Evolutionary conservation across 208 protist species (phyloP).

Genomic region (Wallacemonas rigidus): DNA sequence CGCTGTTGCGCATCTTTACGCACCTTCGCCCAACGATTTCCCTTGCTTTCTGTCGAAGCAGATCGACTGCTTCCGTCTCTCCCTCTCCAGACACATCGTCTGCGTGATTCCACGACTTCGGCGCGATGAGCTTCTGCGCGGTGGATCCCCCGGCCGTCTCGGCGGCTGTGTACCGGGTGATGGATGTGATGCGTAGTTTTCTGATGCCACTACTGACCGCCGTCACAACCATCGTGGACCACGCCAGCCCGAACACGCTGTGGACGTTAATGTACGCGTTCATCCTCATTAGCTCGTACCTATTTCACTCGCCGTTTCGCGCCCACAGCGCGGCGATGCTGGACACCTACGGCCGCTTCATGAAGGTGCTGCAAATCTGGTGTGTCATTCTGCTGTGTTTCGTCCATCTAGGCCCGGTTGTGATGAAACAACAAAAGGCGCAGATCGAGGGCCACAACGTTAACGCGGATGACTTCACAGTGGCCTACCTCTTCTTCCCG

Average conservation of each 20-base stretch:
- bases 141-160: not conserved
- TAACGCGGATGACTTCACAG: constrained; percentile 17
- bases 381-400: constrained; percentile 44
- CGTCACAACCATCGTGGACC: constrained; percentile 6
- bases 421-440: constrained; percentile 34
- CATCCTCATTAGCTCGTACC: constrained; percentile 51
- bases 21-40: not conserved
- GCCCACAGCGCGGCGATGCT: constrained; percentile 36
- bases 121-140: constrained; percentile 24
- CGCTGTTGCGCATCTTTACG: no score
- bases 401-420: constrained; percentile 59
- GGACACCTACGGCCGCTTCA: constrained; percentile 66
- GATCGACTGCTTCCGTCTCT: no score
- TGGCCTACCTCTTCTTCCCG: constrained; percentile 64
- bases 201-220: not conserved
- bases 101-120: not conserved
- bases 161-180: not conserved
- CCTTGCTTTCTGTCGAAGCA: not conserved
- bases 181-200: constrained; percentile 4
- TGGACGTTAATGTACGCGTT: constrained; percentile 50
- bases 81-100: no score
- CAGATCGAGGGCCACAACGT: constrained; percentile 8
- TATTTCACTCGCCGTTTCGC: constrained; percentile 83
- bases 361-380: constrained; percentile 73
- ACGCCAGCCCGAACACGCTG: constrained; percentile 34